Evolutionary conservation across 1,139 yeast genomes (phyloP), one percentile per base, ranked within the genome.

Genomic region (Lodderomyces beijingensis): DNA sequence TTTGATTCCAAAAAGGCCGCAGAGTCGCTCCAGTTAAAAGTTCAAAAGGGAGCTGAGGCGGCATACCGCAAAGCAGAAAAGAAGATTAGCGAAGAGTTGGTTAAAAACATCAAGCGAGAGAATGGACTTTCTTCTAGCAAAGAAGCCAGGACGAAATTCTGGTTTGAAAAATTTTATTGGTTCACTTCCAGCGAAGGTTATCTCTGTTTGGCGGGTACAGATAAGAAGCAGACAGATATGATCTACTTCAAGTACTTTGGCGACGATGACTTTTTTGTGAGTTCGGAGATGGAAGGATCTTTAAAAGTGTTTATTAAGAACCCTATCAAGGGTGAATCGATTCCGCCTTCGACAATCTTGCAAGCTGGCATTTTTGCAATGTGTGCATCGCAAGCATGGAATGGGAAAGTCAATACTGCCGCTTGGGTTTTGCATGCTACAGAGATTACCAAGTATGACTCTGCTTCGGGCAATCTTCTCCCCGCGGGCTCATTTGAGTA

Each of bases 161-260:
- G 96, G 85, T 93, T 93, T 61, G 98, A 91, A 51, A 91, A 91
- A 55, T 91, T 83, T 53, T 79, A 68, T 50, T 91, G 98, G 98
- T 91, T 91, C 51, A 70, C 88, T 19, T 74, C 95, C 0, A 80
- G 81, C 42, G 97, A 91, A 52, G 95, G 95, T 0, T 88, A 85
- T 49, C 62, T 91, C 34, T 85, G 94, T 41, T 57, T 91, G 32
- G 88, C 91, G 31, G 97, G 96, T 1, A 77, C 87, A 42, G 96
- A 93, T 51, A 74, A 71, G 15, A 56, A 75, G n/a, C 97, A 91
- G 52, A 71, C 77, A n/a, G 96, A 88, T 48, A 72, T 86, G 62
- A 73, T 91, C 22, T 84, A 83, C 49, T 79, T 83, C 47, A 73
- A 88, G 35, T 85, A 87, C 50, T 79, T 89, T 54, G 72, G 73